Evolutionary conservation across 2,329 filamentous ascomycete genomes (phyloP).

Genomic region (Cordyceps cateniannulata): DNA sequence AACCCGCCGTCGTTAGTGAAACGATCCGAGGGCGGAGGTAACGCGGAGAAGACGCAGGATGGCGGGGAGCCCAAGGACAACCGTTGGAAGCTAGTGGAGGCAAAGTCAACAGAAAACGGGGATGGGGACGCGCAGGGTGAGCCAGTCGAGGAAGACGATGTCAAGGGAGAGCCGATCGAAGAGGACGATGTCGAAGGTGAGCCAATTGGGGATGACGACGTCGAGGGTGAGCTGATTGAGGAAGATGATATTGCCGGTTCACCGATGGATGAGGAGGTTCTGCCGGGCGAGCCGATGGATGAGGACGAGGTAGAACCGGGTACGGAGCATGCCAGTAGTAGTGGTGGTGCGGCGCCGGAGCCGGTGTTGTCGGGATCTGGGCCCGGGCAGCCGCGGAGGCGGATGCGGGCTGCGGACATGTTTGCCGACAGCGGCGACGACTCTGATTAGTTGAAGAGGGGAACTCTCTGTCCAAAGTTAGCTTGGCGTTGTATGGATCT

Average conservation of each 20-base stretch:
- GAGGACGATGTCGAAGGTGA: slow-evolving; percentile 44
- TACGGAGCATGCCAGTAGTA: slow-evolving; percentile 23
- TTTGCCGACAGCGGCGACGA: slow-evolving; percentile 68
- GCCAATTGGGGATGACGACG: slow-evolving; percentile 36
- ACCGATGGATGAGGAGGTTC: slow-evolving; percentile 36
- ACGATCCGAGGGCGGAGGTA: slow-evolving; percentile 16
- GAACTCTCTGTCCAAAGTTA: not conserved
- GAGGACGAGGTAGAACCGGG: slow-evolving; percentile 28
- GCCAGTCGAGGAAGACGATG: slow-evolving; percentile 39
- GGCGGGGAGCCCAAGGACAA: slow-evolving; percentile 29
- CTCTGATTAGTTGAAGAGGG: not conserved
- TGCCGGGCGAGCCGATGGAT: slow-evolving; percentile 37
- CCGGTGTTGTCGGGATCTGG: slow-evolving; percentile 12
- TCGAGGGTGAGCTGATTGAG: slow-evolving; percentile 31
- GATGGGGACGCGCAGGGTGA: slow-evolving; percentile 46
- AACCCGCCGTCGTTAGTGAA: slow-evolving; percentile 47
- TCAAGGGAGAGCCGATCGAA: slow-evolving; percentile 37
- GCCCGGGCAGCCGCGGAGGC: slow-evolving; percentile 41
- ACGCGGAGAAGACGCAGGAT: slow-evolving; percentile 24
- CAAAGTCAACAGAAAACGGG: slow-evolving; percentile 22
- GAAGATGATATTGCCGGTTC: slow-evolving; percentile 39
- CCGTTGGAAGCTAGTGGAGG: slow-evolving; percentile 47
- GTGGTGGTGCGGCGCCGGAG: slow-evolving; percentile 26
- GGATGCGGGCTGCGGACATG: slow-evolving; percentile 77
- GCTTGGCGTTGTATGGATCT: not conserved